Percentiles rank a stretch among this genome's conserved stretches.
phyloP scores from a whole-genome alignment of 2,329 filamentous ascomycete genomes.

The Diaporthe caulivora region DNA sequence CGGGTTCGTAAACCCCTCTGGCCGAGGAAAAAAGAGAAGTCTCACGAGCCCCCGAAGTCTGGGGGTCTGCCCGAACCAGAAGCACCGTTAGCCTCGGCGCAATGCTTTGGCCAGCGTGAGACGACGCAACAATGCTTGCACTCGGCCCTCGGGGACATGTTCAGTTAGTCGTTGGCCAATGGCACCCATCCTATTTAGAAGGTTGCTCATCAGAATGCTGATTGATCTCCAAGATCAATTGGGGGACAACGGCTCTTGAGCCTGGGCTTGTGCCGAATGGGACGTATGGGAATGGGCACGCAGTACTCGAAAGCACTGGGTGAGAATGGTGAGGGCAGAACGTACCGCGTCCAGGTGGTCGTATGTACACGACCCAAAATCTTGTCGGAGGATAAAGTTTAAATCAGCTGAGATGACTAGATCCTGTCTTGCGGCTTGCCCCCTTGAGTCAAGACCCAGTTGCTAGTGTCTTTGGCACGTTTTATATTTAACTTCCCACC shows the following conservation, averaged over 20 bases:
- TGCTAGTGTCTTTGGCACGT: slow-evolving; percentile 29
- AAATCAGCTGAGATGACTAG: slow-evolving; percentile 33
- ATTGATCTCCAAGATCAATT: background rate
- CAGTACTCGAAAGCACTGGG: slow-evolving; percentile 18
- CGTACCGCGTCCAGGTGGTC: slow-evolving; percentile 19
- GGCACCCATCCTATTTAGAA: background rate
- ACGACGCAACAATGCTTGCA: background rate
- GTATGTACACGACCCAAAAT: slow-evolving; percentile 33
- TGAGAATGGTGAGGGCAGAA: slow-evolving; percentile 20
- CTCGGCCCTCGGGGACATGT: background rate
- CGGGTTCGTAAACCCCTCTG: background rate
- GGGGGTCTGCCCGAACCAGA: slow-evolving; percentile 41
- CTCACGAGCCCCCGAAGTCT: slow-evolving; percentile 36
- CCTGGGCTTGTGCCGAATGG: background rate
- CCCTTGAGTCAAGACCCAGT: slow-evolving; percentile 29
- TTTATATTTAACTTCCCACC: slow-evolving; percentile 27
- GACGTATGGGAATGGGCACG: background rate
- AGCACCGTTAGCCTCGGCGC: slow-evolving; percentile 9
- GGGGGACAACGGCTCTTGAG: background rate
- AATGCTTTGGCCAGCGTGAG: slow-evolving; percentile 11
- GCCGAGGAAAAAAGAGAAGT: background rate
- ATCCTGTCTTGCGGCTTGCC: slow-evolving; percentile 32
- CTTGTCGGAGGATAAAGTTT: slow-evolving; percentile 37
- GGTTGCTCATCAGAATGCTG: background rate
- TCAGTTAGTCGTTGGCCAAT: background rate